These are phyloP conservation scores for Vanderwaltozyma polyspora DNA, from an alignment of 805 yeast genomes.

Conservation along the genomic window DNA sequence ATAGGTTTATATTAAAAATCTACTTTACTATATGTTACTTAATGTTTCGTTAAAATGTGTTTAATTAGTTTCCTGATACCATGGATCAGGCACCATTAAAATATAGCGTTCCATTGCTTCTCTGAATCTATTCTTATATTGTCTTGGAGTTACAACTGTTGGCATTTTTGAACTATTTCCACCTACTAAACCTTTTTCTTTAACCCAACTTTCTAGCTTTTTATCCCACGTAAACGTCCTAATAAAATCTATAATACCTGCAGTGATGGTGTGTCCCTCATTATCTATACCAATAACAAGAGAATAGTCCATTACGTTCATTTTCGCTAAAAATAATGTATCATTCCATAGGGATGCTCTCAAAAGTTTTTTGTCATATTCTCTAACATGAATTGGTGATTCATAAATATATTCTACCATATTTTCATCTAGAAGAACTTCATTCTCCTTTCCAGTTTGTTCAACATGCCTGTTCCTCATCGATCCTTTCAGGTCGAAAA, in stretches of 20 bases:
- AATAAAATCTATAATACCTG: conserved; percentile 89
- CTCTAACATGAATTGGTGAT: conserved; percentile 87
- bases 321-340: conserved; percentile 82
- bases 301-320: conserved; percentile 99
- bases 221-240: conserved; percentile 98
- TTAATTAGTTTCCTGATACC: conserved; percentile 29
- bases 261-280: conserved; percentile 58
- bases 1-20: neutral
- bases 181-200: conserved; percentile 83
- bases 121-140: conserved; percentile 84
- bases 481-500: conserved; percentile 93
- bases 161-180: conserved; percentile 84
- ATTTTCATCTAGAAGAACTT: conserved; percentile 88
- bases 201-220: conserved; percentile 96
- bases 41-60: no score
- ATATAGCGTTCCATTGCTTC: conserved; percentile 97
- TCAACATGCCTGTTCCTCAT: conserved; percentile 96
- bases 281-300: conserved; percentile 84
- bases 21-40: no score
- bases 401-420: conserved; percentile 98
- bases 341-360: conserved; percentile 92
- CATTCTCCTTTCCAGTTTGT: conserved; percentile 91
- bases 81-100: conserved; percentile 79
- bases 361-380: conserved; percentile 75
- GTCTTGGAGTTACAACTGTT: conserved; percentile 93